Base-by-base conservation (phyloP, 2,329 filamentous ascomycete genomes). In the Penicillium freii region DNA sequence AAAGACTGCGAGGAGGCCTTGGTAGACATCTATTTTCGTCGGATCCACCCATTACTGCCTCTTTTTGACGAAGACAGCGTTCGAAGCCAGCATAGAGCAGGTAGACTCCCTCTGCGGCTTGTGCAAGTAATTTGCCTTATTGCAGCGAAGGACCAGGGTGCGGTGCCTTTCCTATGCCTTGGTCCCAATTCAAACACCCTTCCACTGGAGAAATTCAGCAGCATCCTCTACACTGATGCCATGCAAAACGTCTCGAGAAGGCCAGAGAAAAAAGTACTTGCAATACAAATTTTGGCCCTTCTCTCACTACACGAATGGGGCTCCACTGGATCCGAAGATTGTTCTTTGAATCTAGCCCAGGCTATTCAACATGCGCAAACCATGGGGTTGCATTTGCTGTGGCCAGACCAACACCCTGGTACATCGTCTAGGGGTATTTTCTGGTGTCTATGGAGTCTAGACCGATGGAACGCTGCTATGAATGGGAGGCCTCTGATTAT, bases 311-410 rank as follows among this genome's bases (percentile, higher is more conserved):
- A 73, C 51, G 69, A 66, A 40, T 67, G 69, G 49, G 69, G 71
- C 2, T 60, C 68, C 4, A 64, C 65, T 13, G 70, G 70, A 4
- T 67, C 69, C 7, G 71, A 73, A 44, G 69, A 71, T 27, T 62
- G 66, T 8, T 69, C 70, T 8, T 53, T 72, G 36, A 63, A 68
- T 42, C 53, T 73, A 5, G 53, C 63, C 0, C 69, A 69, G 52
- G 71, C 71, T 13, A 70, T 72, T 29, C 71, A 73, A 44, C 67
- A 73, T 51, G 66, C 70, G 4, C 67, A 69, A 38, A 69, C 70
- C 1, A 57, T 69, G 10, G 71, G 69, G 8, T 48, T 73, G 11
- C 71, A 73, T 49, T 48, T 64, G 34, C 44, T 42, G n/a, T 59
- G 56, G n/a, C 46, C 46, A 11, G 60, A 48, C 1, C 54, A 48